Evolutionary conservation across 345 rosid species (phyloP), one percentile per base, ranked within the genome.

Genomic region (Eucalyptus erythrocorys): DNA sequence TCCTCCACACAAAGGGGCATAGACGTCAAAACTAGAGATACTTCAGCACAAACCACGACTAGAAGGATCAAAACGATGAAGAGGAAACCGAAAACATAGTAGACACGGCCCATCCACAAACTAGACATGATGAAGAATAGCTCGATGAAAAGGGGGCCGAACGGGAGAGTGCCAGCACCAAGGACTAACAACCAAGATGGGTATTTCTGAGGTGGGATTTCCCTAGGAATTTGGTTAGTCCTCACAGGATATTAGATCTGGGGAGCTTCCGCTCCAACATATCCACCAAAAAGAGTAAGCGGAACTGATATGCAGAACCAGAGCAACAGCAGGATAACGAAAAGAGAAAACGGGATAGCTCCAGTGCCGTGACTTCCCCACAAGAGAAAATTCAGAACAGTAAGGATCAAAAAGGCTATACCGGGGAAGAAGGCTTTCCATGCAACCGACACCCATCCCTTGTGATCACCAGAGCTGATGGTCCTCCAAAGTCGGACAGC

Each of bases 241-340:
- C 91, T 42, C 24, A 90, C 91, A 17, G 91, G 91, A 51, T 66
- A 90, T 86, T 90, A 89, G 3, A 90, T 89, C 51, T 87, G 91
- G n/a, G 91, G 91, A 27, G 91, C 91, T 85, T 85, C 87, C 4
- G 92, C 92, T 71, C 90, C 91, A 6, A 90, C 87, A 88, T 87
- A 89, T 71, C 92, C 90, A 15, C 92, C 92, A 22, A 89, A 57
- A 3, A 90, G 87, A 32, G 92, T 90, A 24, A 91, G 92, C 7
- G 92, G 91, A 76, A 91, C 89, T 7, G 92, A 91, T 49, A 91
- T 89, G 55, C 89, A 91, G 88, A 91, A 89, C 90, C 90, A 91
- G 26, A 91, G 87, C 86, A 88, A 82, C 80, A 91, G 87, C 76
- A 89, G 47, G 64, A 90, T 87, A 59, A 90, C 89, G 24, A 90